Evolutionary conservation across 225 moss, liverwort and hornwort species (phyloP), one percentile per base, ranked within the genome.

Genomic region (Marchantia paleacea): DNA sequence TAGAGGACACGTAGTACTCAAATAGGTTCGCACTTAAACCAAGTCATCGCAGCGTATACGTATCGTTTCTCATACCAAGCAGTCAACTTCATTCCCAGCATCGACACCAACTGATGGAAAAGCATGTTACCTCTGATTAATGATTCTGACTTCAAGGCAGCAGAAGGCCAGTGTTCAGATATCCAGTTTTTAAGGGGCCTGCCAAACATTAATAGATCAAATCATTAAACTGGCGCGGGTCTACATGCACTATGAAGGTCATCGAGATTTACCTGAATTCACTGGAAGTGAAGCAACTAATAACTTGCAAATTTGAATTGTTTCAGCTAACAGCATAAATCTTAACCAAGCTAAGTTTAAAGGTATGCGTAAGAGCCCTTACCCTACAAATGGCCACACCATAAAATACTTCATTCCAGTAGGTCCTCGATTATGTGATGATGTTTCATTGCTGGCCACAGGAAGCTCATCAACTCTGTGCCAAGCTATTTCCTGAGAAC

Each of bases 381-480:
- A 90, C 58, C 81, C 84, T 24, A 92, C 91, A 74, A 99, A 99
- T 49, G 99, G 99, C 66, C 85, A 95, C 69, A 99, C 95, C 99
- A 99, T 99, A 69, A 94, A 95, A 73, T 94, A 99, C 74, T 99
- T 99, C 68, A 91, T 83, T 75, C 99, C 99, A 4, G 92, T 92
- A 53, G 95, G 94, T 26, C 97, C 99, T 16, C 99, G 91, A 55
- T 94, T 95, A 80, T 99, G 95, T 30, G 95, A 90, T 22, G 86
- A 84, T 12, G 93, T 85, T 18, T 99, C 97, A 39, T 91, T 86
- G 55, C 87, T 94, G 72, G 92, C 95, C 31, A 90, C 85, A 7
- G 93, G 95, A 73, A 99, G 90, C 83, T 99, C 97, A 76, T 99
- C 97, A 4, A 99, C 88, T 70, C 95, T 84, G 75, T 99, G 97